A percentile compares a stretch with the other conserved stretches of the same genome.
Conservation (phyloP, 2,329 filamentous ascomycete species). For the Chaetomiaceae sp. region DNA sequence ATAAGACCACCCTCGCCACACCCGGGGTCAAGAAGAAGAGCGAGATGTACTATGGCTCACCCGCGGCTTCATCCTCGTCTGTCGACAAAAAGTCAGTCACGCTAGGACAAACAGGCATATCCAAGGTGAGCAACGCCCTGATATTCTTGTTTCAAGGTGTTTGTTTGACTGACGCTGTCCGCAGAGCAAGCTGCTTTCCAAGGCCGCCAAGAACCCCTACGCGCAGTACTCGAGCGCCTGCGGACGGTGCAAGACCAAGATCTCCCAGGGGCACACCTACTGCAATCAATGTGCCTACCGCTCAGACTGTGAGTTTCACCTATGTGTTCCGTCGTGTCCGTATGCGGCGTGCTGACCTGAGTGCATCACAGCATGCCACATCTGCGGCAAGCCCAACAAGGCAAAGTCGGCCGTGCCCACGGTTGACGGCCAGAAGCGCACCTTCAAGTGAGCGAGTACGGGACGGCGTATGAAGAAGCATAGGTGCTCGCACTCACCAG, state of each 20-base stretch:
- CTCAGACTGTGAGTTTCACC: constrained; percentile 47
- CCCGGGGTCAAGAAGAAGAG: constrained; percentile 61
- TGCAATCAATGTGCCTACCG: constrained; percentile 60
- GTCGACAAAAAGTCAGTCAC: constrained; percentile 44
- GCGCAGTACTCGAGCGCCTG: constrained; percentile 56
- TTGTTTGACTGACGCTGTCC: not conserved
- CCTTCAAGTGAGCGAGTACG: constrained; percentile 49
- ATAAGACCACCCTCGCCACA: constrained; percentile 56
- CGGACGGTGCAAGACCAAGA: constrained; percentile 56
- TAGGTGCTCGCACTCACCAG: no score
- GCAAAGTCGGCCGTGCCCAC: constrained; percentile 46
- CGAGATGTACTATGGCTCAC: constrained; percentile 60
- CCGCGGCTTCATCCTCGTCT: constrained; percentile 38
- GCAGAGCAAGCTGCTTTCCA: constrained; percentile 58
- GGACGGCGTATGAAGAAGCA: no score
- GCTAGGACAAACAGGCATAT: constrained; percentile 50
- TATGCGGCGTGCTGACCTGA: constrained; percentile 11
- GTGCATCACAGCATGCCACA: constrained; percentile 48
- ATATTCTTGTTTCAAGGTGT: not conserved
- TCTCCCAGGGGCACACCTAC: constrained; percentile 53
- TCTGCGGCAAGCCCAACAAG: constrained; percentile 56
- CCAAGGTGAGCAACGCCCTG: constrained; percentile 46
- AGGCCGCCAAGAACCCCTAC: constrained; percentile 60
- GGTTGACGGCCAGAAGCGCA: constrained; percentile 57
- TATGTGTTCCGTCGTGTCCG: not conserved